Evolutionary conservation across 1,139 yeast species (phyloP), one percentile per base, ranked within the genome.

Genomic region (Debaryomyces subglobosus): DNA sequence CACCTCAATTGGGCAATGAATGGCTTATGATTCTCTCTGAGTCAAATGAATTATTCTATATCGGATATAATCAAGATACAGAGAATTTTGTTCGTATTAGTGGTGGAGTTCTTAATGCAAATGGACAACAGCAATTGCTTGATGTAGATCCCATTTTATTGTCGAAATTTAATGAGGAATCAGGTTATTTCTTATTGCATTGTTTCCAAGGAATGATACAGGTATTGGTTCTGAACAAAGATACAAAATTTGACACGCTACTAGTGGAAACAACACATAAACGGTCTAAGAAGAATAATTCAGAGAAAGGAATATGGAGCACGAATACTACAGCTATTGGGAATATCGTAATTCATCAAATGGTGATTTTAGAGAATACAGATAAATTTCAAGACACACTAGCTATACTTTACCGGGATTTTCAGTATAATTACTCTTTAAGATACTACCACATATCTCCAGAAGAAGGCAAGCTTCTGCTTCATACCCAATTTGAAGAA

Each of bases 371-470:
- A 9, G 34, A 45, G 1, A 38, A 30, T 13, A 7, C 39, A 8
- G 38, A 39, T 20, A n/a, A 25, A 5, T 25, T 24, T 6, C 27
- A 27, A 5, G 46, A 50, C 12, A 39, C 53, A 3, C 27, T 74
- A 10, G 74, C 74, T 0, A 53, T 73, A 0, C 53, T 73, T 13
- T 73, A 72, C 52, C 59, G 78, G 30, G 78, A 73, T 47, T 65
- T 66, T 40, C 67, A 68, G 41, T 69, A 65, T 51, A 60, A 62
- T 38, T 67, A 61, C 46, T 68, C 72, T 3, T 49, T 74, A 39
- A 55, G 79, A 29, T 65, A 58, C 49, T 72, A 70, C 51, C 44
- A 53, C 13, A 48, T 67, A 4, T 51, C 55, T n/a, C 6, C 44
- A 5, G 29, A 36, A 1, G 44, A 47, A 4, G 51, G 47, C 9